Conservation (phyloP, 306 rosid species). For the Parietaria judaica region DNA sequence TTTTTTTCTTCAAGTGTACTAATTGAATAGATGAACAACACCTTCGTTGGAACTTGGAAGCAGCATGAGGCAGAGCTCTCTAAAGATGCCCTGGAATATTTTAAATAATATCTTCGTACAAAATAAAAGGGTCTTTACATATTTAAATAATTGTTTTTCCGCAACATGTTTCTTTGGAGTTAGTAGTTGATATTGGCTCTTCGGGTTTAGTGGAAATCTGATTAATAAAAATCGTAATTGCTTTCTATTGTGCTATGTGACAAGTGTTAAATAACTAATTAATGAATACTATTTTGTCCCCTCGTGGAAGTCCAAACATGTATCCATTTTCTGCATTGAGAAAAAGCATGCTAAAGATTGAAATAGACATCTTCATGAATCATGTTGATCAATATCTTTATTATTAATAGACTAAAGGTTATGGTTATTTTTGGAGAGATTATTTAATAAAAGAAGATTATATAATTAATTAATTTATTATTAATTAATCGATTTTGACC, state of each 20-base stretch:
- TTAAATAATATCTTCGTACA: background rate
- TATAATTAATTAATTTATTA: too few species aligned
- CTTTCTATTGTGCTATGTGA: background rate
- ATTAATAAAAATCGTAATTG: too few species aligned
- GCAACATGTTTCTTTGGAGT: background rate
- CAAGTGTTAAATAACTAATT: background rate
- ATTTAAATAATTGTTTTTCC: background rate
- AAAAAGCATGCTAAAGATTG: too few species aligned
- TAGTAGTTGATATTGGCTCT: too few species aligned
- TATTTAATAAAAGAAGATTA: too few species aligned
- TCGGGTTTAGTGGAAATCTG: too few species aligned
- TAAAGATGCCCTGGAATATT: background rate
- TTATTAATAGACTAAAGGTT: background rate
- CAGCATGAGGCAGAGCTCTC: background rate
- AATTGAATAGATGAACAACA: background rate
- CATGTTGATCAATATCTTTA: background rate
- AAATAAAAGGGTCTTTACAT: background rate
- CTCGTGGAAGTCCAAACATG: conserved; percentile 4
- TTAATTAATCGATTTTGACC: too few species aligned
- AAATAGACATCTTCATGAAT: background rate
- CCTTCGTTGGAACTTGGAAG: background rate
- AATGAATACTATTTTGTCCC: background rate
- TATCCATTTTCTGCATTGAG: conserved; percentile 3
- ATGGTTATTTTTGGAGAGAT: too few species aligned
- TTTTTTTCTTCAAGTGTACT: too few species aligned